phyloP scores from a whole-genome alignment of 257 asterid genomes.

The Przewalskia tangutica region DNA sequence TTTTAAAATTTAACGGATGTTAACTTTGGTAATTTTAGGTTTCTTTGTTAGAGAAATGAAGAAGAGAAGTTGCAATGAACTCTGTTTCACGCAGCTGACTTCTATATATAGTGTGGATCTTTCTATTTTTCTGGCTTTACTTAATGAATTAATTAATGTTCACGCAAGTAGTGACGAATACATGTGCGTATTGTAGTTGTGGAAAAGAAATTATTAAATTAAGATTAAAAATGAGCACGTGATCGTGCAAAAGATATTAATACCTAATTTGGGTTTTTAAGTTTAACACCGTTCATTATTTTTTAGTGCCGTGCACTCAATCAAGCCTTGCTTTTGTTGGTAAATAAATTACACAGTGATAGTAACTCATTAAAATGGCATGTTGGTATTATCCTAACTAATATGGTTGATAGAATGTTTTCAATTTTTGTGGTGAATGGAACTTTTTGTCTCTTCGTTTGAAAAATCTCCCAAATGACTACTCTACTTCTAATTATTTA shows the following conservation, averaged over 20 bases:
- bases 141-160: neutral
- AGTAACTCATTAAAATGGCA: neutral
- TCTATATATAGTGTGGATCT: neutral
- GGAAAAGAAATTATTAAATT: neutral
- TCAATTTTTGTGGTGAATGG: neutral
- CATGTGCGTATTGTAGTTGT: neutral
- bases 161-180: conserved; percentile 9
- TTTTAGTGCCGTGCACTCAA: neutral
- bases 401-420: neutral
- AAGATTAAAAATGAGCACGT: conserved; percentile 45
- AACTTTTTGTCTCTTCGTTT: conserved; percentile 7
- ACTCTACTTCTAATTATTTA: neutral
- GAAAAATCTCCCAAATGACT: neutral
- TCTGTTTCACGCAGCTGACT: neutral
- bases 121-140: neutral
- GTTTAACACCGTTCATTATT: neutral
- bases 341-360: neutral
- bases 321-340: neutral
- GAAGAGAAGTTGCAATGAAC: neutral
- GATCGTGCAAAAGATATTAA: conserved; percentile 28
- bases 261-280: conserved; percentile 6
- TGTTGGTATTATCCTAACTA: neutral
- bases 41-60: neutral
- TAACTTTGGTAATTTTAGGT: neutral
- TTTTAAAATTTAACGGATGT: neutral